These are phyloP conservation scores for Zygosaccharomyces gambellarensis DNA, from an alignment of 805 yeast genomes.

Conservation along the genomic window DNA sequence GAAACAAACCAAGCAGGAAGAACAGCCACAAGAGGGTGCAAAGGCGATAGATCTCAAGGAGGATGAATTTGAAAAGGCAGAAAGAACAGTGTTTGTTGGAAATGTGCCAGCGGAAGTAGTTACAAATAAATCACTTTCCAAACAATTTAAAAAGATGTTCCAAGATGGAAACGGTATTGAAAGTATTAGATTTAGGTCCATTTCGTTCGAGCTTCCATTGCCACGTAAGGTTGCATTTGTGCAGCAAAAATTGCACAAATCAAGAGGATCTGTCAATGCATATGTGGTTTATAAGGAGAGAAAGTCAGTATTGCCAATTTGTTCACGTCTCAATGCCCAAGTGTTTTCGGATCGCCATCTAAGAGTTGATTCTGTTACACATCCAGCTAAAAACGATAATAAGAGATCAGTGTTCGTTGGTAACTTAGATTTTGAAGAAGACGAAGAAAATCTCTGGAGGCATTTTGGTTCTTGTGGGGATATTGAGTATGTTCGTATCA, in stretches of 20 bases:
- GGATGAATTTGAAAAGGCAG: constrained; percentile 75
- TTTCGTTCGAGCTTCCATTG: constrained; percentile 78
- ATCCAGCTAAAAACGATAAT: constrained; percentile 81
- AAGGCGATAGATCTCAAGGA: constrained; percentile 57
- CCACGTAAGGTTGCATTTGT: constrained; percentile 92
- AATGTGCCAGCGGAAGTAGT: constrained; percentile 67
- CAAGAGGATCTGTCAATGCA: constrained; percentile 79
- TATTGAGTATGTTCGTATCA: constrained; percentile 82
- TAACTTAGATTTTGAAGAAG: constrained; percentile 86
- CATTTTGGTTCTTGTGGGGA: constrained; percentile 66
- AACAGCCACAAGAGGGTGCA: constrained; percentile 36
- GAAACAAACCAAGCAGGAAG: constrained; percentile 21
- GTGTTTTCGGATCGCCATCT: constrained; percentile 70
- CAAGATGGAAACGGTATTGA: constrained; percentile 41
- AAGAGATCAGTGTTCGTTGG: constrained; percentile 87
- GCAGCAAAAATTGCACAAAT: constrained; percentile 67
- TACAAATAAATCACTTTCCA: constrained; percentile 55
- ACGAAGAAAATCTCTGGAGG: constrained; percentile 83
- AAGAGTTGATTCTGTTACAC: constrained; percentile 89
- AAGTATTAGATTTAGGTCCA: constrained; percentile 86
- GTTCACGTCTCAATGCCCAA: constrained; percentile 55
- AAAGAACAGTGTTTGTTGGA: constrained; percentile 82
- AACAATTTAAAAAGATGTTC: constrained; percentile 63
- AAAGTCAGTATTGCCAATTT: constrained; percentile 35
- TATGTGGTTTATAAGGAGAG: constrained; percentile 72